phyloP scores from a whole-genome alignment of 805 yeast species.

The Debaryomyces prosopidis region DNA sequence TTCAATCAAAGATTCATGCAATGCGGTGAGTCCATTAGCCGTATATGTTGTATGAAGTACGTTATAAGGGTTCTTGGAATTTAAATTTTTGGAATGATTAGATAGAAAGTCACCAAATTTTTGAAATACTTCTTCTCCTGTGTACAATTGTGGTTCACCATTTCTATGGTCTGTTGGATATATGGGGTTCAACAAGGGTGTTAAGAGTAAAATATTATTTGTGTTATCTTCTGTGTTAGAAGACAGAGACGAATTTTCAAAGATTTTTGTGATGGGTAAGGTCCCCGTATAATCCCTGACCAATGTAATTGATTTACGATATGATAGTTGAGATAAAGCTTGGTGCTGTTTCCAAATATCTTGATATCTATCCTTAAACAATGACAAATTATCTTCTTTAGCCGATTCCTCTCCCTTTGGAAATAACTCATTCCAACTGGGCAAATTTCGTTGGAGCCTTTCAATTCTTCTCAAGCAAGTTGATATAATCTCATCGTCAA shows the following conservation, averaged over 20 bases:
- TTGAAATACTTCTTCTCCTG: constrained; percentile 54
- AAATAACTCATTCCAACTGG: constrained; percentile 48
- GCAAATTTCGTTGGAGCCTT: constrained; percentile 39
- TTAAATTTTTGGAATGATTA: constrained; percentile 26
- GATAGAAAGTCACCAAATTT: constrained; percentile 51
- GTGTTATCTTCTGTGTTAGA: constrained; percentile 13
- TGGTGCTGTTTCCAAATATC: constrained; percentile 44
- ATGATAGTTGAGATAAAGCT: constrained; percentile 44
- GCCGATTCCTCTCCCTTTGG: constrained; percentile 31
- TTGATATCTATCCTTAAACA: constrained; percentile 28
- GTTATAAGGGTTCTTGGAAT: constrained; percentile 35
- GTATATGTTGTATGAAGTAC: constrained; percentile 61
- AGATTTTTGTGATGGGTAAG: constrained; percentile 47
- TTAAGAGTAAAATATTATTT: constrained; percentile 33
- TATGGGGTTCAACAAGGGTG: constrained; percentile 40
- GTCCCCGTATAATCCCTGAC: constrained; percentile 53
- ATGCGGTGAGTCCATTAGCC: constrained; percentile 53
- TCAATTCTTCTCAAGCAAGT: constrained; percentile 46
- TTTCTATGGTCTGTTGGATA: constrained; percentile 19
- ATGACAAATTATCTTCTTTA: constrained; percentile 16
- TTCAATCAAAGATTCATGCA: constrained; percentile 56
- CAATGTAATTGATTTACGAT: constrained; percentile 52
- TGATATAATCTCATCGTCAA: constrained; percentile 43
- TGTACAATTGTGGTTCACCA: constrained; percentile 20
- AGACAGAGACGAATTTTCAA: constrained; percentile 14